Evolutionary conservation across 306 rosid genomes (phyloP), one percentile per base, ranked within the genome.

Genomic region (Calophaca sinica): DNA sequence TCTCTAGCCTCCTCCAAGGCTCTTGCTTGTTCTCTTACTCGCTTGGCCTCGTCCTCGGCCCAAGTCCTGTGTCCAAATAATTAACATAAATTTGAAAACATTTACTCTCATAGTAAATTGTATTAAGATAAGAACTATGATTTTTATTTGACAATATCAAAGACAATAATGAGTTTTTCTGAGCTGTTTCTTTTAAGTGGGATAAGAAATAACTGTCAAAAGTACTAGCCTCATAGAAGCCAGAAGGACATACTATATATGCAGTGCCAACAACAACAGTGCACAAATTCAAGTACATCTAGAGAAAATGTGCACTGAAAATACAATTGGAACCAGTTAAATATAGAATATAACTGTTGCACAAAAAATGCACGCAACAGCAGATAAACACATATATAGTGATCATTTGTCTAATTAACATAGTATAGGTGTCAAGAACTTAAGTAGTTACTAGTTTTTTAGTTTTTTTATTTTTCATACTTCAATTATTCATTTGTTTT

Each of bases 31-130:
- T 89, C 98, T 80, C 92, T 89, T 62, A 94, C 99, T 75, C 96
- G 86, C 82, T 86, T 92, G 29, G 99, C 98, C 84, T 96, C 99
- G 32, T 96, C 98, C 86, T 96, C 99, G 0, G 99, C 99, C 99
- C 99, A 94, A 68, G 93, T 72, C 88, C 99, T 96, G 87, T 41
- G 46, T 58, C 36, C 38, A 65, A 53, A 52, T 53, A 59, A 73
- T 70, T 29, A 10, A 28, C 72, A 70, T 35, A 1, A 31, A 57
- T 71, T 72, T 9, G 10, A 67, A 51, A 46, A 46, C 73, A 72
- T 41, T 58, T 60, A 77, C 7, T 42, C 62, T 33, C 1, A 20
- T 20, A 20, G 26, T 20, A 20, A 31, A 26, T 67, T 15, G 41
- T 49, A 29, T 61, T 26, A 53, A 52, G 78, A 42, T 39, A 53